Evolutionary conservation across 768 basidiomycete species (phyloP).

Genomic region (Suillus plorans): DNA sequence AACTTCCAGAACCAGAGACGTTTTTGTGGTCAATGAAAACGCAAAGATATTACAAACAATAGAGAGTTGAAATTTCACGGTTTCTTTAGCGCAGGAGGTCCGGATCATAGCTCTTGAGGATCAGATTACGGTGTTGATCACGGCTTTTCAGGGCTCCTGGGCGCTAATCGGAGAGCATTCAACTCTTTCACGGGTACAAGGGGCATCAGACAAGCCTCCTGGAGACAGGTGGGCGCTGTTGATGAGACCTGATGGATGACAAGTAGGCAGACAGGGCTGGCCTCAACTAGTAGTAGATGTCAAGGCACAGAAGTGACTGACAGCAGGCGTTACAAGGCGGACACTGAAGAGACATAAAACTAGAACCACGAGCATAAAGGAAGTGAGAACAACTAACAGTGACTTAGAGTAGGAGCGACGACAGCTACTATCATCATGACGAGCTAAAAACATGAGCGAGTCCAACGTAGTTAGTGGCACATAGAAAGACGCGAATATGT

Average conservation of each 20-base stretch:
- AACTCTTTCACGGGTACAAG: not conserved
- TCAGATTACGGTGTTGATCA: not conserved
- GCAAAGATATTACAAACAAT: not conserved
- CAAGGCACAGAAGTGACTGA: not conserved
- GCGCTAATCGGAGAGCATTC: not conserved
- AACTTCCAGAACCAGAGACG: not conserved
- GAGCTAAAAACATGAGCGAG: not conserved
- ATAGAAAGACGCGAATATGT: not conserved
- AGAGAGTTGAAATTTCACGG: not conserved
- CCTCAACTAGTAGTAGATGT: not conserved
- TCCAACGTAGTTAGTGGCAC: not conserved
- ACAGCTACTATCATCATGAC: not conserved
- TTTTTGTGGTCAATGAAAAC: not conserved
- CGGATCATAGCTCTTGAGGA: not conserved
- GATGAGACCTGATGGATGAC: not conserved
- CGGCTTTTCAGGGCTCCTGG: not conserved
- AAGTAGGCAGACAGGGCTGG: not conserved
- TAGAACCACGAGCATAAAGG: not conserved
- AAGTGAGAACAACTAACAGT: not conserved
- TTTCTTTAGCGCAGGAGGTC: not conserved
- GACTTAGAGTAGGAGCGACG: not conserved
- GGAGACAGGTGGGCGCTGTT: not conserved
- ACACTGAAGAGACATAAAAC: not conserved
- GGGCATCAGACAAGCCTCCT: not conserved
- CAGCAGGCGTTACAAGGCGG: not conserved